Evolutionary conservation across 2,329 filamentous ascomycete genomes (phyloP).

Genomic region (Fusarium algeriense): DNA sequence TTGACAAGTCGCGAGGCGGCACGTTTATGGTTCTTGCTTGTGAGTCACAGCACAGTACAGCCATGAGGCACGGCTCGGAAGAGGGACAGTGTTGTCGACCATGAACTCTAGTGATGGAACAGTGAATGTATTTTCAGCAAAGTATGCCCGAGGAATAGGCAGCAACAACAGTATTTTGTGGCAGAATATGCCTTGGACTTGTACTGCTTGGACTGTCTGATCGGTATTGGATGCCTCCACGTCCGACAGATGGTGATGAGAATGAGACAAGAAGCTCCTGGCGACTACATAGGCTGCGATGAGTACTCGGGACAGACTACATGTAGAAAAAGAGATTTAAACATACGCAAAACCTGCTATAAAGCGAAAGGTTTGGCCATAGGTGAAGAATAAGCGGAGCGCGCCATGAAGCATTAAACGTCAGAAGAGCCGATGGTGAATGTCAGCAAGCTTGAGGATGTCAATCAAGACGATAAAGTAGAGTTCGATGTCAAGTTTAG

Average conservation of each 20-base stretch:
- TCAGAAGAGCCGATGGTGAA: background rate
- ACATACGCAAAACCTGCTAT: accelerated
- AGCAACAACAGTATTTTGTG: accelerated
- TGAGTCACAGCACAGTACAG: background rate
- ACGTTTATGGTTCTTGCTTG: background rate
- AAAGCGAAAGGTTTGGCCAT: background rate
- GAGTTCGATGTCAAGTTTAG: accelerated
- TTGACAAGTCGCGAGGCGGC: background rate
- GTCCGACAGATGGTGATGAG: accelerated
- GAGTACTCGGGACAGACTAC: accelerated
- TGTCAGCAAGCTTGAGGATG: accelerated
- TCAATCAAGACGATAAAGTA: accelerated
- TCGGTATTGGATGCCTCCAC: background rate
- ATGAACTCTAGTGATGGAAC: background rate
- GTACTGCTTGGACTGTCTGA: background rate
- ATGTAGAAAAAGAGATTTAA: accelerated
- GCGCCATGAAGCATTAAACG: background rate
- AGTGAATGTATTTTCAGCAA: accelerated
- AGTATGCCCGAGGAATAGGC: accelerated
- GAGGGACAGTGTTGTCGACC: too few relatives aligned
- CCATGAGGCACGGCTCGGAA: too few relatives aligned
- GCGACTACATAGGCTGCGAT: accelerated
- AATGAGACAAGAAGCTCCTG: background rate
- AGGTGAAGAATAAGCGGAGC: background rate
- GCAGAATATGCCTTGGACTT: background rate